Evolutionary conservation across 2,329 filamentous ascomycete species (phyloP).

Genomic region (Botrytis hyacinthi): DNA sequence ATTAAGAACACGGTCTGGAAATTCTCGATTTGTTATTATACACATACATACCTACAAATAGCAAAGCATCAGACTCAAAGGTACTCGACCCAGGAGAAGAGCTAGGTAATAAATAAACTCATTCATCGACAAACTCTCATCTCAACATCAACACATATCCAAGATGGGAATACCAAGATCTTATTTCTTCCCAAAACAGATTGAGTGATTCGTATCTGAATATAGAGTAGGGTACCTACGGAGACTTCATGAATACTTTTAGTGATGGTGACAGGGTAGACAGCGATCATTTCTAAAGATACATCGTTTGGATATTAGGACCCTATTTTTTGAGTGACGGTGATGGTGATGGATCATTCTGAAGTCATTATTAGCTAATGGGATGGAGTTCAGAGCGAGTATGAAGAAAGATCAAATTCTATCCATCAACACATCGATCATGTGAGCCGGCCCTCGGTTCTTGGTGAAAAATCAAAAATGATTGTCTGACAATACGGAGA

Average conservation of each 20-base stretch:
- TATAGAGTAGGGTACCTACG: too few relatives aligned
- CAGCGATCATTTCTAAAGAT: conserved; percentile 6
- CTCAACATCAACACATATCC: neutral
- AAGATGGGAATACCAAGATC: neutral
- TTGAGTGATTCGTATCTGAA: too few relatives aligned
- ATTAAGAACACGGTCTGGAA: too few relatives aligned
- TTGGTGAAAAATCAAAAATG: neutral
- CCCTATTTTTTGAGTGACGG: neutral
- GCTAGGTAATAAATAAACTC: too few relatives aligned
- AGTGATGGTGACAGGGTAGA: neutral
- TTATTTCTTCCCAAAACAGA: neutral
- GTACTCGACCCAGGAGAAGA: too few relatives aligned
- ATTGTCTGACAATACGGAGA: neutral
- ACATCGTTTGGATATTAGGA: neutral
- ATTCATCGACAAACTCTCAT: too few relatives aligned
- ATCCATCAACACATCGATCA: neutral
- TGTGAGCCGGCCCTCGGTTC: neutral
- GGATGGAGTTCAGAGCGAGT: neutral
- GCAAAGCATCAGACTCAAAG: too few relatives aligned
- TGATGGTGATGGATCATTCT: neutral
- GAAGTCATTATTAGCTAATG: neutral
- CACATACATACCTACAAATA: too few relatives aligned
- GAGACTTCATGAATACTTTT: neutral
- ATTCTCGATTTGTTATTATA: too few relatives aligned
- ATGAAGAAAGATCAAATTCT: too few relatives aligned